A percentile compares a stretch with the other conserved stretches of the same genome.
phyloP scores from a whole-genome alignment of 1,284 basidiomycete species.

The Cutaneotrichosporon sp. region DNA sequence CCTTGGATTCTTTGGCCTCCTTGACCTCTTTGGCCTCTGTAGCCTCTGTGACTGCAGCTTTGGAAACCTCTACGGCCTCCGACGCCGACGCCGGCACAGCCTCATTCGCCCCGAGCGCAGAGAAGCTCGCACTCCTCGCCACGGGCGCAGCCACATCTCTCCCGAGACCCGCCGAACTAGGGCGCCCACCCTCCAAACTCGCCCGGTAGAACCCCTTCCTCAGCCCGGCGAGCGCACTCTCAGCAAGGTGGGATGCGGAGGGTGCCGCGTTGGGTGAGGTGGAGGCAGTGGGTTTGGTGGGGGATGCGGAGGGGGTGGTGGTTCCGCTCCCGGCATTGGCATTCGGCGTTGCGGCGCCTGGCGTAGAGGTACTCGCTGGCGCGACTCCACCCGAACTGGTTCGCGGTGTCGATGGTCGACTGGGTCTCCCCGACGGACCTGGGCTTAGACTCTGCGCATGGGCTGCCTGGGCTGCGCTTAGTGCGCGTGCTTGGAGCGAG shows the following conservation, averaged over 20 bases:
- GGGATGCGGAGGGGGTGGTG: neutral
- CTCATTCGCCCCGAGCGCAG: constrained; percentile 1
- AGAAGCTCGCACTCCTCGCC: constrained; percentile 4
- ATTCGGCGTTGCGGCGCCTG: neutral
- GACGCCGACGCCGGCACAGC: neutral
- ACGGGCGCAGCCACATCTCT: neutral
- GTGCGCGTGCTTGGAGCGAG: constrained; percentile 38
- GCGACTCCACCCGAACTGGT: neutral
- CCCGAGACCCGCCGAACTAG: constrained; percentile 6
- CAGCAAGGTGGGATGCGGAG: constrained; percentile 34
- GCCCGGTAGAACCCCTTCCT: constrained; percentile 35
- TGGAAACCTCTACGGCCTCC: neutral
- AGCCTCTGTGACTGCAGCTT: neutral
- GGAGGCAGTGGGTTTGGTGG: constrained; percentile 3
- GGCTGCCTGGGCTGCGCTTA: constrained; percentile 21
- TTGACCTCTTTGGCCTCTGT: neutral
- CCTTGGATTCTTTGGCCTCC: neutral
- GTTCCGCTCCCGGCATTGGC: neutral
- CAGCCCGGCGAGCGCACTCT: constrained; percentile 41
- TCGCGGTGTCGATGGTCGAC: neutral
- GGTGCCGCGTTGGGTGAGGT: neutral
- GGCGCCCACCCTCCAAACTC: constrained; percentile 14
- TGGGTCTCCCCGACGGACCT: neutral
- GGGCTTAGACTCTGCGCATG: neutral
- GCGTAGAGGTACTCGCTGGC: neutral